These are phyloP conservation scores for Paraphoma sp. DNA, from an alignment of 2,329 filamentous ascomycete genomes.

Conservation along the genomic window DNA sequence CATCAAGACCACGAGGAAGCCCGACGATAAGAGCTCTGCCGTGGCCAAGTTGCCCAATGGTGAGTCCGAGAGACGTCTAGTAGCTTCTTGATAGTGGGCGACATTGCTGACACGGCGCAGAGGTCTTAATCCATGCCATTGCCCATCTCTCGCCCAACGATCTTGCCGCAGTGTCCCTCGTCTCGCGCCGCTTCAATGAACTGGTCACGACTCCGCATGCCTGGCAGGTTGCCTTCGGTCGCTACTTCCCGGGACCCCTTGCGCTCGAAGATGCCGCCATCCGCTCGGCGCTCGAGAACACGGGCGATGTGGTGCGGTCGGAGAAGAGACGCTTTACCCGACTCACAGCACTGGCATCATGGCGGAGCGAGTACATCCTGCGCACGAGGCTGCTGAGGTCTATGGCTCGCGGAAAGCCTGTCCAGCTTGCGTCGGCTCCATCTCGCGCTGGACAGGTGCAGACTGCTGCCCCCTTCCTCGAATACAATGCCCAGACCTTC, in stretches of 20 bases:
- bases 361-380: conserved; percentile 94
- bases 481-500: conserved; percentile 83
- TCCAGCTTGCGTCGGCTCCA: conserved; percentile 61
- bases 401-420: conserved; percentile 80
- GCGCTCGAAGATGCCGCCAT: conserved; percentile 53
- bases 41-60: conserved; percentile 79
- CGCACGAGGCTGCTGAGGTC: conserved; percentile 83
- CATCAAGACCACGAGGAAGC: conserved; percentile 54
- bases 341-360: conserved; percentile 83
- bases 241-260: conserved; percentile 83
- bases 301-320: conserved; percentile 62
- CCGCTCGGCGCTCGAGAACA: conserved; percentile 53
- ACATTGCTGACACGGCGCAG: conserved; percentile 56
- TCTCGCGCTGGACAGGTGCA: conserved; percentile 64
- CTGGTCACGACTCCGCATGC: conserved; percentile 91
- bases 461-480: conserved; percentile 75
- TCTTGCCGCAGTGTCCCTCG: conserved; percentile 79
- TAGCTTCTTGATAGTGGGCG: neutral
- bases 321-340: conserved; percentile 82
- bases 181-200: conserved; percentile 85
- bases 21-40: conserved; percentile 54
- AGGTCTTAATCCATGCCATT: conserved; percentile 88
- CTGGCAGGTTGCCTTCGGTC: conserved; percentile 91
- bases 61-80: conserved; percentile 51
- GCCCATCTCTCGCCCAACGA: conserved; percentile 89